Base-by-base conservation (phyloP, 2,329 filamentous ascomycete species). In the Zalaria sp. region DNA sequence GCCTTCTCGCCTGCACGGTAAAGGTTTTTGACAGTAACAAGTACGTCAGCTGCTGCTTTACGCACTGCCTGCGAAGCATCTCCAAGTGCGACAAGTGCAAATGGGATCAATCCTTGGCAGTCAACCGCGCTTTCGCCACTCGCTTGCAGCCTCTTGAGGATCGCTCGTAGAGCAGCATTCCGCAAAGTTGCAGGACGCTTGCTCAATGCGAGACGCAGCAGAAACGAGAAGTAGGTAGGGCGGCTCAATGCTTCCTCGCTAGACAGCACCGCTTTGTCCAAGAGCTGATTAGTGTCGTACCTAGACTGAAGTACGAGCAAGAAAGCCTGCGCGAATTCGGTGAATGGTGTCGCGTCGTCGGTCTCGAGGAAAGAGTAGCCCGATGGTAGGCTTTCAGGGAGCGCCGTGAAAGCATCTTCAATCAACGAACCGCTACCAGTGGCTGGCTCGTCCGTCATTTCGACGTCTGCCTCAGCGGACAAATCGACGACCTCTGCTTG, bases 21-120 rank as follows among this genome's bases (percentile, higher is more conserved):
- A 3, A 69, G 55, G 5, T 59, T 58, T 8, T 70, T 67, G 8
- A 88, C 53, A 3, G 73, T 66, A 26, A 73, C 62, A 28, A 85
- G 57, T 28, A 88, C 68, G 40, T 80, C 73, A 25, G 80, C 78
- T 18, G 87, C 83, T 39, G 84, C 78, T 47, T 79, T 77, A 36
- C 88, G 81, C 35, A 94, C 81, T 47, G 77, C 77, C 47, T 80
- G 78, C 1, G 83, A 83, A 4, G 77, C 64, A 57, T 96, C 89
- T 25, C 76, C 70, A 11, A 96, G 71, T 25, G 82, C 83, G 32
- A 73, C 68, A 37, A 95, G 64, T 28, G 81, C 67, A 61, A 93
- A 95, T 2, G 89, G 89, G n/a, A 94, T 56, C 11, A 95, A 58
- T 7, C 77, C 74, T 56, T 96, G 89, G 38, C 88, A 70, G 56